Evolutionary conservation across 805 yeast species (phyloP), one percentile per base, ranked within the genome.

Genomic region (Lipomyces chichibuensis): DNA sequence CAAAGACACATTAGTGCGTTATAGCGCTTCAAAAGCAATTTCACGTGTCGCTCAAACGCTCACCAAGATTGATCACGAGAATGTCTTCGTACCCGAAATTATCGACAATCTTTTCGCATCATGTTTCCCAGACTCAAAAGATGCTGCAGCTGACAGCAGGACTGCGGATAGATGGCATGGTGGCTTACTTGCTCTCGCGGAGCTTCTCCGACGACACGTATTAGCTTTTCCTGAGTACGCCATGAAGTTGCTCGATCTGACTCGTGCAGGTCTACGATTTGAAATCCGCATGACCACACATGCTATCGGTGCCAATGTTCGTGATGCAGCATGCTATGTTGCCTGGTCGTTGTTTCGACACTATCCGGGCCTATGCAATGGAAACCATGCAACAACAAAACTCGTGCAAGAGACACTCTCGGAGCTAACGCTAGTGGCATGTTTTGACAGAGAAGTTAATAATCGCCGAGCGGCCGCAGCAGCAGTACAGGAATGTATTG

Each of bases 301-400:
- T 27, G 79, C 86, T 0, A 75, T 84, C 6, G 96, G 96, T 0
- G 77, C 84, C 1, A 91, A 88, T 71, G 83, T 94, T 1, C 82
- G 96, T 65, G 98, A 93, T 76, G 87, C 97, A 0, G 86, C 94
- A 0, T 90, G 96, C 76, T 93, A 89, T 74, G 85, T 90, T 0
- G 78, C 86, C n/a, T 93, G 98, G 98, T 84, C 96, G 0, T 63
- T 89, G 20, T 82, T 85, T 46, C 82, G 89, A 70, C 78, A 78
- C 14, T 78, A 74, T 72, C 78, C 65, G 54, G 63, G 55, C 1
- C 59, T 72, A 11, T 33, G 58, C 53, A 27, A 63, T 17, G 49
- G 23, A 17, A 14, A 37, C 3, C 57, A 68, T 0, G 64, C 74
- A 0, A 71, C 71, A 0, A 43, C 72, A 0, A 59, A 72, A 33